Evolutionary conservation across 148 eudicot genomes (phyloP), one percentile per base, ranked within the genome.

Genomic region (Diospyros kaki): DNA sequence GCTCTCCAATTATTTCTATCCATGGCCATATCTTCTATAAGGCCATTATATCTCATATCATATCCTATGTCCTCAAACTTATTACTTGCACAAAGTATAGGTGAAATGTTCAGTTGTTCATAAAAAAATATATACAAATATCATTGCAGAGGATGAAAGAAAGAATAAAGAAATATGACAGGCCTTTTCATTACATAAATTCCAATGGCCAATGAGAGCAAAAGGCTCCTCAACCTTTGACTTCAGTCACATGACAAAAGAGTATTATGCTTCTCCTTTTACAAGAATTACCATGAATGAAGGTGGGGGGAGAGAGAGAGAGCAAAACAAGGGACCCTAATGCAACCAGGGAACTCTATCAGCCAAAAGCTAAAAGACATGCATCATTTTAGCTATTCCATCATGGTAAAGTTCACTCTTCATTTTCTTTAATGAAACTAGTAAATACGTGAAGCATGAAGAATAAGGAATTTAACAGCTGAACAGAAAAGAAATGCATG

Each of bases 381-480:
- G 8, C 45, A 56, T 28, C 10, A 7, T 43, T 43, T 8, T 9
- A 7, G 44, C 10, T 43, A 38, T 43, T 45, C 14, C 11, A 68
- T 51, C 44, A 69, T 1, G 40, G 56, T n/a, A 10, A 72, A 10
- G 9, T 4, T 5, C 50, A 9, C 17, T 71, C 41, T 43, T 17
- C 50, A 68, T 38, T 9, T 68, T 28, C 28, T 28, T 28, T 28
- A 28, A 28, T 28, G 28, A 28, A 28, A 28, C 28, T 28, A 28
- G 28, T 28, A 28, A 28, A 28, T 28, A 28, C 28, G 28, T 28
- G 54, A 42, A 68, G 46, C 40, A 64, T 58, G 79, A 80, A 76
- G 43, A 45, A 79, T 43, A 48, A 42, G 39, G 63, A 55, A 73
- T 3, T 51, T 58, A 79, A 46, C 53, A 69, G 14, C 48, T 39